Conservation (phyloP, 345 rosid species). For the Sonneratia alba region DNA sequence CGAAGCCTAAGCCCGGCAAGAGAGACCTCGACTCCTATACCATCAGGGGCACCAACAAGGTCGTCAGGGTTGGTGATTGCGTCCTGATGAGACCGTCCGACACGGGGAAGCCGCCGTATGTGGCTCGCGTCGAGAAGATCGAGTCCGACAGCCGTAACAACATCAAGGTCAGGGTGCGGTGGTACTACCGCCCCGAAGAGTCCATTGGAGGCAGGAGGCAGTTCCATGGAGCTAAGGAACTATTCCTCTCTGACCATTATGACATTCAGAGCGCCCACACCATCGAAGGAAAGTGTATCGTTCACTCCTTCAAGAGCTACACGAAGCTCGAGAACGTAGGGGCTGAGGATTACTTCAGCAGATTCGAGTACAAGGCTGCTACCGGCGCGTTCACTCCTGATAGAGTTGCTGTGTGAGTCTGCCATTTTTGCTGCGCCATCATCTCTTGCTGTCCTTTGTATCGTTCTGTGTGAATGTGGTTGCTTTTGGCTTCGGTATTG, state of each 20-base stretch:
- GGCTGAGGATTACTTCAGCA: slow-evolving; percentile 67
- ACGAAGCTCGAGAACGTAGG: slow-evolving; percentile 71
- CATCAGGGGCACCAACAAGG: slow-evolving; percentile 20
- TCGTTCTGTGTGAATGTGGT: background rate
- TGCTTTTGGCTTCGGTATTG: background rate
- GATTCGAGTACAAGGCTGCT: slow-evolving; percentile 79
- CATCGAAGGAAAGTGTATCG: slow-evolving; percentile 75
- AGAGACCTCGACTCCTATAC: slow-evolving; percentile 16
- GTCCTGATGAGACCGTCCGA: slow-evolving; percentile 81
- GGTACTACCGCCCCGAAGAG: slow-evolving; percentile 91
- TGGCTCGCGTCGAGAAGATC: slow-evolving; percentile 70
- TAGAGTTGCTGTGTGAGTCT: slow-evolving; percentile 83
- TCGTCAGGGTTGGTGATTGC: slow-evolving; percentile 50
- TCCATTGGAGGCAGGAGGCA: slow-evolving; percentile 74
- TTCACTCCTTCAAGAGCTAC: slow-evolving; percentile 68
- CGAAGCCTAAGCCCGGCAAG: slow-evolving; percentile 18
- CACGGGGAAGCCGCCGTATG: slow-evolving; percentile 61
- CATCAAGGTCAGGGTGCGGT: slow-evolving; percentile 61
- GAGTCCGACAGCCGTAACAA: slow-evolving; percentile 56
- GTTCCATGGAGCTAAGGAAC: slow-evolving; percentile 87
- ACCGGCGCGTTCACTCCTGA: slow-evolving; percentile 79
- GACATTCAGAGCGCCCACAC: slow-evolving; percentile 78
- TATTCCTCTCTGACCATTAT: too few species aligned
- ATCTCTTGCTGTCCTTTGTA: background rate
- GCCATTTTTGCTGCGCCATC: slow-evolving; percentile 6